Percentiles rank a stretch among this genome's conserved stretches.
These are phyloP conservation scores for Phytophthora podocarpi DNA, from an alignment of 352 stramenopile genomes.

Conservation along the genomic window DNA sequence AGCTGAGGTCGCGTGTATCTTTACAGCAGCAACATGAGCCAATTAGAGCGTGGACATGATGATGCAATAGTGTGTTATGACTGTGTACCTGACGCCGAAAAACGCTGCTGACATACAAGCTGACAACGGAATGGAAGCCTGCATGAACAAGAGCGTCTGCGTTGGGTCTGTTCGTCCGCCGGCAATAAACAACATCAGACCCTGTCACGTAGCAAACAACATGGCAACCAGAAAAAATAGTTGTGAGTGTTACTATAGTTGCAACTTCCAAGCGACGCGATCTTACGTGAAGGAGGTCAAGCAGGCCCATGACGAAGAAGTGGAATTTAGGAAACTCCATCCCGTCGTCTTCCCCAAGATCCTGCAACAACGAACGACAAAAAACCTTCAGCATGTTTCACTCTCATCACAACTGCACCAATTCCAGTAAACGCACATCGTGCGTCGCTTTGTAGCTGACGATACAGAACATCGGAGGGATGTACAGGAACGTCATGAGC, in stretches of 20 bases:
- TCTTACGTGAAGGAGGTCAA: constrained; percentile 81
- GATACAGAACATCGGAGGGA: constrained; percentile 86
- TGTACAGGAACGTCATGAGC: constrained; percentile 90
- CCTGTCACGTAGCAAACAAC: constrained; percentile 35
- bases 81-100: constrained; percentile 56
- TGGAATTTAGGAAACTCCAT: constrained; percentile 88
- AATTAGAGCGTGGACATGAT: background rate
- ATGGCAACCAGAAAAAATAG: background rate
- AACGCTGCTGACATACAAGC: constrained; percentile 57
- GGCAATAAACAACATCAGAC: constrained; percentile 85
- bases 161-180: constrained; percentile 83
- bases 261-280: background rate
- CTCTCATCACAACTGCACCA: background rate
- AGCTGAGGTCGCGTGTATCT: constrained; percentile 80
- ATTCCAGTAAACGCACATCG: constrained; percentile 43
- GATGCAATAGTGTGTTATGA: background rate
- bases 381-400: constrained; percentile 1
- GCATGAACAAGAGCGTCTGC: constrained; percentile 85
- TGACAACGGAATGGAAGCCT: constrained; percentile 82
- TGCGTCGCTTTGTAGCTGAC: constrained; percentile 86
- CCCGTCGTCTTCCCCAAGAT: constrained; percentile 85
- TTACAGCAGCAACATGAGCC: background rate
- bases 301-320: constrained; percentile 87
- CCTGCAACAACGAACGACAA: constrained; percentile 39
- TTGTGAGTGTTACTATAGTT: background rate